Base-by-base conservation (phyloP, 2,329 filamentous ascomycete genomes). In the Dendryphion nanum region DNA sequence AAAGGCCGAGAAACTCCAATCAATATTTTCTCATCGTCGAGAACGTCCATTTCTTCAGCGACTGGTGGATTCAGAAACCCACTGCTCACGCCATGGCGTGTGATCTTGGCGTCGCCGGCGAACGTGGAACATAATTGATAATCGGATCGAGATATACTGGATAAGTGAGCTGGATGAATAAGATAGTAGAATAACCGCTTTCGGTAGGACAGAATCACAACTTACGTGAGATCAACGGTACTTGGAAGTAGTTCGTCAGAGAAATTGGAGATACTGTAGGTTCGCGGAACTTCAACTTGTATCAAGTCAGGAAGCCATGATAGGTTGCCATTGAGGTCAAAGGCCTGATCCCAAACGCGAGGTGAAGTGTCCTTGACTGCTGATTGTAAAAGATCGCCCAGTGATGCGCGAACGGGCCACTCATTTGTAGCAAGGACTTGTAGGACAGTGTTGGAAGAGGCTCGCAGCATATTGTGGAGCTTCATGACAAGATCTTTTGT, bases 1-100 rank as follows among this genome's bases (percentile, higher is more conserved):
- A 74, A 64, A 0, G 75, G 75, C 0, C 74, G 64, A 0, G 75
- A 78, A 0, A 78, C 68, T 1, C 75, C 75, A n/a, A 78, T 60
- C 1, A 78, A 58, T 1, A 78, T 47, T 24, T 75, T 71, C 14
- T 77, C 72, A 14, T 71, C 70, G 4, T 59, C 58, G 12, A 50
- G 45, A 3, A 49, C 48, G 28, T 30, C 63, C 41, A 69, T 56
- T 19, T 55, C 65, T 2, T 72, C 69, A 20, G 51, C 53, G 1
- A 71, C 57, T n/a, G 55, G 57, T 0, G 75, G 75, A 37, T 78
- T 79, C n/a, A 78, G 62, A 48, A 77, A 78, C 4, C 73, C 73
- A 38, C 75, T 78, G 13, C 71, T 71, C 1, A 79, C 74, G 7
- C 75, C 75, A 5, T 69, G 64, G 2, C 73, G 66, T 1, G 50